These are phyloP conservation scores for Nemania sp. DNA, from an alignment of 2,329 filamentous ascomycete species.

Conservation along the genomic window DNA sequence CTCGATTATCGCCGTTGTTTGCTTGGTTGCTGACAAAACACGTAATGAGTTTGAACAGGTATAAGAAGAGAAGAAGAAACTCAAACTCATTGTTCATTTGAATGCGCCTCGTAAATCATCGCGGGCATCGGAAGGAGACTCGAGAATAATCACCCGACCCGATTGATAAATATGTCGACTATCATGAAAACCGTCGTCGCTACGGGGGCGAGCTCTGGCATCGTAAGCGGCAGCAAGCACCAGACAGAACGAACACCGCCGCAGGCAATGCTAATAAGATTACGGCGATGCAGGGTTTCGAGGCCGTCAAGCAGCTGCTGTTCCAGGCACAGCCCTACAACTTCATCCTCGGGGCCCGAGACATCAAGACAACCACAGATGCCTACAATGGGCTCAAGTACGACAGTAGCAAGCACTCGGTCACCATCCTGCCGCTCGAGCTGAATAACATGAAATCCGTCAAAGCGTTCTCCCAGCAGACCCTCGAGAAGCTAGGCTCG, in stretches of 20 bases:
- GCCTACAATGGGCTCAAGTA: conserved; percentile 50
- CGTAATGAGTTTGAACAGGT: background rate
- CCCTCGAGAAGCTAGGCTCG: conserved; percentile 47
- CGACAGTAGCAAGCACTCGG: conserved; percentile 45
- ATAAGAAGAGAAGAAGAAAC: conserved; percentile 22
- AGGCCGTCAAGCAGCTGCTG: conserved; percentile 57
- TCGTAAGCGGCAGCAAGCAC: conserved; percentile 43
- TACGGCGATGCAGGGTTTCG: conserved; percentile 50
- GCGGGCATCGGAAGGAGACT: background rate
- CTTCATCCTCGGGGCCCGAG: conserved; percentile 56
- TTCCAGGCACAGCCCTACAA: conserved; percentile 50
- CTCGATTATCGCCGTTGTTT: conserved; percentile 17
- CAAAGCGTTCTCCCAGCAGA: conserved; percentile 51
- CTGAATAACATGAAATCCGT: conserved; percentile 51
- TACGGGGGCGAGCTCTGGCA: conserved; percentile 54
- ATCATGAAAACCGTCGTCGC: conserved; percentile 55
- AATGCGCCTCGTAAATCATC: background rate
- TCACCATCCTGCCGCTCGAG: conserved; percentile 55
- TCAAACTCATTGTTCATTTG: background rate
- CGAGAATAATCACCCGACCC: background rate
- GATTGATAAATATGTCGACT: no score
- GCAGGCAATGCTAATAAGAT: background rate
- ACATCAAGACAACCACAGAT: conserved; percentile 46
- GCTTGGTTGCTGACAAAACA: conserved; percentile 22
- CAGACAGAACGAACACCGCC: conserved; percentile 4